phyloP scores from a whole-genome alignment of 495 filamentous ascomycete species.

The Hamigera avellanea region DNA sequence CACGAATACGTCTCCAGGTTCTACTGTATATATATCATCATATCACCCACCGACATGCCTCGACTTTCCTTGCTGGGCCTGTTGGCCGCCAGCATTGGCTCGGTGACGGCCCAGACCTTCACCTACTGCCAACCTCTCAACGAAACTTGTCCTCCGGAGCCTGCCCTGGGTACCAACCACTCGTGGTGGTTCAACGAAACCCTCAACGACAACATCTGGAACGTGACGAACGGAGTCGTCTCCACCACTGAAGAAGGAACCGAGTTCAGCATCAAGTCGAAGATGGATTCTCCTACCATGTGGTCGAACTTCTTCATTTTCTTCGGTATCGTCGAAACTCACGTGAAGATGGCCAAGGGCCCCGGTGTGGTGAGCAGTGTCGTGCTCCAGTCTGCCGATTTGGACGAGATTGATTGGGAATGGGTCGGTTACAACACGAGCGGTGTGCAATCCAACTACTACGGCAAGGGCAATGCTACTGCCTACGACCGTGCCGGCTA shows the following conservation, averaged over 20 bases:
- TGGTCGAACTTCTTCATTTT: conserved; percentile 72
- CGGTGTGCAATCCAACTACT: conserved; percentile 84
- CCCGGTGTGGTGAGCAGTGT: conserved; percentile 70
- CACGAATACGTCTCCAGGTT: too few species aligned
- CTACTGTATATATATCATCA: too few species aligned
- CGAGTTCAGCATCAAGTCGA: conserved; percentile 56
- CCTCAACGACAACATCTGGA: conserved; percentile 44
- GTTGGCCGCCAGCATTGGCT: conserved; percentile 14
- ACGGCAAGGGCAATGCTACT: conserved; percentile 71
- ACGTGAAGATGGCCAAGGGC: conserved; percentile 60
- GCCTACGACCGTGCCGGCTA: conserved; percentile 61
- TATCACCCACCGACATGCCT: neutral
- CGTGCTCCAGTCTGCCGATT: conserved; percentile 77
- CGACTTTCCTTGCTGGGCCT: conserved; percentile 12
- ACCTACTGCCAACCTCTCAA: conserved; percentile 59
- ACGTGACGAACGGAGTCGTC: conserved; percentile 47
- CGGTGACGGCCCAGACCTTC: conserved; percentile 27
- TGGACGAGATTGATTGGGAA: conserved; percentile 92
- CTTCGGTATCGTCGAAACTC: conserved; percentile 66
- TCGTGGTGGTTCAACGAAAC: conserved; percentile 52
- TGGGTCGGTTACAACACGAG: conserved; percentile 42
- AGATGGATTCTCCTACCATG: conserved; percentile 60
- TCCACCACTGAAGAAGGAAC: conserved; percentile 45
- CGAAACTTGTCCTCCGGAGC: conserved; percentile 50
- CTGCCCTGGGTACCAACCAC: conserved; percentile 52